Percentiles rank a stretch among this genome's conserved stretches.
Evolutionary conservation across 352 stramenopile species (phyloP).

Genomic region (Pythium dissimile): DNA sequence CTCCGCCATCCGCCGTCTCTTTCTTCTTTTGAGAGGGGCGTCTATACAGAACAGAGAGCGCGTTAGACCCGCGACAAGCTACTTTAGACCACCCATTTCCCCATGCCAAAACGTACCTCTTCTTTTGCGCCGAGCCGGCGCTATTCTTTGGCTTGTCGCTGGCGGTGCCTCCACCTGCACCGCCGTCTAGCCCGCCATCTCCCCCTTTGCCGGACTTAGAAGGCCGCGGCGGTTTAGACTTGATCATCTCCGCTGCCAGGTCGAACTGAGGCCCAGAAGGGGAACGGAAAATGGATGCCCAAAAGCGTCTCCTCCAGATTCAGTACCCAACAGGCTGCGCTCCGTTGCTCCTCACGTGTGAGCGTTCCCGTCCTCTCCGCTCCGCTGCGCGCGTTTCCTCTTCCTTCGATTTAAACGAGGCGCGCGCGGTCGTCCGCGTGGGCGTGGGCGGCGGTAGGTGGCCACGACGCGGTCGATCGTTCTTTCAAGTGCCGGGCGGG

Average conservation of each 20-base stretch:
- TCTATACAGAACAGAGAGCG: constrained; percentile 11
- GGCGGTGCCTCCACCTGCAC: no score
- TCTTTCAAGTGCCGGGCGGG: constrained; percentile 14
- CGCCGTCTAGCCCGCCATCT: constrained; percentile 6
- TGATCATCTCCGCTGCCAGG: constrained; percentile 11
- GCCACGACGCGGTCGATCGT: constrained; percentile 11
- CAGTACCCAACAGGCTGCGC: no score
- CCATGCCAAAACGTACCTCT: constrained; percentile 21
- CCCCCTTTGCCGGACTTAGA: constrained; percentile 14
- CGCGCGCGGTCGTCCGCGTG: not conserved
- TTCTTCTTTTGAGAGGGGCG: constrained; percentile 53
- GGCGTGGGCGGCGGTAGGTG: not conserved
- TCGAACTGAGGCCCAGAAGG: not conserved
- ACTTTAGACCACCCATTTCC: no score
- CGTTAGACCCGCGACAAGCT: not conserved
- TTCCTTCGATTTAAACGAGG: not conserved
- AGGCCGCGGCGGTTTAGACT: constrained; percentile 18
- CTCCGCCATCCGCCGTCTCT: constrained; percentile 31
- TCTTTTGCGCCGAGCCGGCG: constrained; percentile 10
- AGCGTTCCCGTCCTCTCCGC: constrained; percentile 5
- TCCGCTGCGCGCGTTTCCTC: not conserved
- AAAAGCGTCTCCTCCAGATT: not conserved
- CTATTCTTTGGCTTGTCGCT: constrained; percentile 9
- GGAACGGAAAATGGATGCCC: no score
- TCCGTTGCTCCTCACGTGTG: constrained; percentile 2